Evolutionary conservation across 805 yeast species (phyloP).

Genomic region (Starmerella gropengiesseri): DNA sequence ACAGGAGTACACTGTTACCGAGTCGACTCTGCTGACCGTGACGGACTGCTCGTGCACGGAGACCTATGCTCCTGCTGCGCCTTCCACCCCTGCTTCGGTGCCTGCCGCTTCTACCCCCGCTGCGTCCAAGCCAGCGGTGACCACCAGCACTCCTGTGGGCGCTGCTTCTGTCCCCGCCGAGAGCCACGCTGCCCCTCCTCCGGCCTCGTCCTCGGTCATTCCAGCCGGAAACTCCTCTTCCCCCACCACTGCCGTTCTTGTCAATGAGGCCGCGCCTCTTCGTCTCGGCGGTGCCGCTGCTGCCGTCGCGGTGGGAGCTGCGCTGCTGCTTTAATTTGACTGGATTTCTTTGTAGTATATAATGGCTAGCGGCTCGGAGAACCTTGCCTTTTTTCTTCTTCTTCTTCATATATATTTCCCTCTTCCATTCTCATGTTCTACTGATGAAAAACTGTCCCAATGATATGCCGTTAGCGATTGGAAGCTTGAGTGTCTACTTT

Average conservation of each 20-base stretch:
- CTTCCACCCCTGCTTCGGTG: constrained; percentile 1
- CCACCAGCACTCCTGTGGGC: not conserved
- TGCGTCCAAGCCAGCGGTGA: too few relatives aligned
- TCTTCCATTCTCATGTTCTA: too few relatives aligned
- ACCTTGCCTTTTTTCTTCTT: too few relatives aligned
- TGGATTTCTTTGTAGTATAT: too few relatives aligned
- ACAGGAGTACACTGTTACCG: constrained; percentile 12
- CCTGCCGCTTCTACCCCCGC: not conserved
- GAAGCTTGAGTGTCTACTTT: too few relatives aligned
- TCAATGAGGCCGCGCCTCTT: constrained; percentile 3
- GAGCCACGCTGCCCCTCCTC: constrained; percentile 3
- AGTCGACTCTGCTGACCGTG: constrained; percentile 14
- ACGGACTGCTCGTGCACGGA: constrained; percentile 23
- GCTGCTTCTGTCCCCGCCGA: constrained; percentile 3
- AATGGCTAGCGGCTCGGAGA: too few relatives aligned
- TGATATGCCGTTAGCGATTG: too few relatives aligned
- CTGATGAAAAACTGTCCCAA: too few relatives aligned
- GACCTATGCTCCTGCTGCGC: constrained; percentile 1
- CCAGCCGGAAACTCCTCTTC: not conserved
- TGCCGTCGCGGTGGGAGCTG: constrained; percentile 3
- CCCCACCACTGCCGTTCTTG: constrained; percentile 1
- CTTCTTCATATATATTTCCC: too few relatives aligned
- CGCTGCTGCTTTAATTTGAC: constrained; percentile 3
- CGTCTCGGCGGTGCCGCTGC: constrained; percentile 9
- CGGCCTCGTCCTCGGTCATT: not conserved